phyloP scores from a whole-genome alignment of 148 eudicot genomes.

The Euryodendron excelsum region DNA sequence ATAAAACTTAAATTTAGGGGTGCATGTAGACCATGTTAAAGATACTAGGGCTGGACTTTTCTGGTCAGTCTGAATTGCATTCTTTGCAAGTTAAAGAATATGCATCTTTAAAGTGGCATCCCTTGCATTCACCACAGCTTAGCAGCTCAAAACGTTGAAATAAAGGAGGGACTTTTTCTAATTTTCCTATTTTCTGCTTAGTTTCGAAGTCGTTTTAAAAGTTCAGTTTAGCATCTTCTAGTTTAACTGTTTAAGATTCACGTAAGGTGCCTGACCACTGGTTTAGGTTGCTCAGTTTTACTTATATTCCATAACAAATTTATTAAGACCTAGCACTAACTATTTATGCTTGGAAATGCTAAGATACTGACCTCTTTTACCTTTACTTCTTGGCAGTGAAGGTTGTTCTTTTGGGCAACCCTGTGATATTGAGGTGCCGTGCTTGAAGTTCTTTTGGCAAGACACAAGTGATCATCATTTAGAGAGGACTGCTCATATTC shows the following conservation, averaged over 20 bases:
- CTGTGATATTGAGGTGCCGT: conserved; percentile 51
- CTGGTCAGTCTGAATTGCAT: not conserved
- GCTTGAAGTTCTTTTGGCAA: conserved; percentile 86
- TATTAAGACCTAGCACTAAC: not conserved
- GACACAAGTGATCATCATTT: conserved; percentile 43
- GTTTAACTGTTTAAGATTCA: not conserved
- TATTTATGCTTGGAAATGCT: not conserved
- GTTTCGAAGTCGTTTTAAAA: not conserved
- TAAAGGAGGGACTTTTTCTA: not conserved
- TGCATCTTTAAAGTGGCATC: too few relatives aligned
- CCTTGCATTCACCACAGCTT: not conserved
- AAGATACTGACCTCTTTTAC: not conserved
- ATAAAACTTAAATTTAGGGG: too few relatives aligned
- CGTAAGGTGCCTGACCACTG: not conserved
- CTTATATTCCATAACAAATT: not conserved
- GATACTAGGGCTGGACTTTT: not conserved
- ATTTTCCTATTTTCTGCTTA: not conserved
- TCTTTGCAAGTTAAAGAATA: not conserved
- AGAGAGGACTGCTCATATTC: conserved; percentile 59
- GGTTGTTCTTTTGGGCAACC: conserved; percentile 59
- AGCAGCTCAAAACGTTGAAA: not conserved
- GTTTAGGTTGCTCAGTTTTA: not conserved
- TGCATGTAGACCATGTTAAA: not conserved
- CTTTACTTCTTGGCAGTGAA: conserved; percentile 52
- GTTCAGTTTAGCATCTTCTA: not conserved